Evolutionary conservation across 805 yeast genomes (phyloP), one percentile per base, ranked within the genome.

Genomic region (Metschnikowia santaceciliae): DNA sequence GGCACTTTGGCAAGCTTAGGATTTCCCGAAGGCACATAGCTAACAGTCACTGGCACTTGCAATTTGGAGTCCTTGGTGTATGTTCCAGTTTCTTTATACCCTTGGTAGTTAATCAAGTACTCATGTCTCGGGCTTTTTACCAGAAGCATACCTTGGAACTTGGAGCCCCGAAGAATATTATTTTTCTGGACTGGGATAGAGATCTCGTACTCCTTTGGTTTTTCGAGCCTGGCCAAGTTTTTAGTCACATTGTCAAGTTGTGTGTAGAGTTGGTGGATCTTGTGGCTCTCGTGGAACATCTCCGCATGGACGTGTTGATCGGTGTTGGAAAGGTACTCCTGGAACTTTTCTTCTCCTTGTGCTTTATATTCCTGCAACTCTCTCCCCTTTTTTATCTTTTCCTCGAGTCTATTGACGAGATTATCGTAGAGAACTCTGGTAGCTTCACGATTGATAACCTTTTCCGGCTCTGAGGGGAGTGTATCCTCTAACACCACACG

Each of bases 91-190:
- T 49, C 6, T 33, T 15, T 3, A 51, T 47, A 15, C 34, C 48
- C 11, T 47, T 50, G 41, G 40, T 40, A 23, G 51, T 48, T 40
- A 56, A 66, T 26, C 54, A 54, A 50, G 50, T 71, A 67, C 43
- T 64, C 67, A 2, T 50, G 59, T 35, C 54, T 64, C 6, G 74
- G 75, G 2, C 70, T 65, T 5, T 71, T 56, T 8, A 71, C 51
- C n/a, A 69, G 65, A 14, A 62, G 42, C n/a, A 69, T 52, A 2
- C 76, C 76, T 19, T 63, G 55, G 3, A 60, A 54, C 52, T 71
- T 71, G n/a, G 67, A 54, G 3, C 60, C 39, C 1, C 74, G 72
- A 39, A 71, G 55, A 6, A 69, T 42, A 3, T 65, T 53, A 49
- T 65, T 68, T 52, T 66, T 68, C 49, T 60, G 62, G 39, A 65